Percentiles rank a stretch among this genome's conserved stretches.
phyloP scores from a whole-genome alignment of 257 asterid species.

The Coffea eugenioides region DNA sequence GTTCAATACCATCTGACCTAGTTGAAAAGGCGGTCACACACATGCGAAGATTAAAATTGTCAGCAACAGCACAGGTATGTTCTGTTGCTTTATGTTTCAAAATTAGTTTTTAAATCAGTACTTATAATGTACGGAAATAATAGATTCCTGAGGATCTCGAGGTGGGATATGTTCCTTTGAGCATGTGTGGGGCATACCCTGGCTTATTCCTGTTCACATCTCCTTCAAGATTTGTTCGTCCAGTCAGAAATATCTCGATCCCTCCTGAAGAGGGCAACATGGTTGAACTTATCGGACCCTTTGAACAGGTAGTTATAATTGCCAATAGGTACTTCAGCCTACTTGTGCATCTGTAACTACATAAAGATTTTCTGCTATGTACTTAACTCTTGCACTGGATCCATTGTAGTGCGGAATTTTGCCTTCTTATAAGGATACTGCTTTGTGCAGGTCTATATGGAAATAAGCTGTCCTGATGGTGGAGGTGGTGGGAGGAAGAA shows the following conservation, averaged over 20 bases:
- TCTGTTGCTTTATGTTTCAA: not conserved
- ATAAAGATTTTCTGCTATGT: not conserved
- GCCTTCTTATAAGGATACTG: constrained; percentile 4
- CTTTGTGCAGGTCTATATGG: constrained; percentile 67
- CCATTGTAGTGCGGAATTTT: constrained; percentile 1
- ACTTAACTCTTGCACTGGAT: not conserved
- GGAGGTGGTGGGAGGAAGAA: constrained; percentile 87
- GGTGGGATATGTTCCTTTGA: constrained; percentile 91
- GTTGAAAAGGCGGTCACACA: constrained; percentile 66
- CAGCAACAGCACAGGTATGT: constrained; percentile 56
- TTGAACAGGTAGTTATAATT: constrained; percentile 30
- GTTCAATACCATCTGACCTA: constrained; percentile 57
- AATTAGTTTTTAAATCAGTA: not conserved
- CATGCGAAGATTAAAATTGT: constrained; percentile 74
- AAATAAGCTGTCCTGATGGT: constrained; percentile 94
- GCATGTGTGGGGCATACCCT: constrained; percentile 93
- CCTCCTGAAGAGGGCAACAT: constrained; percentile 63
- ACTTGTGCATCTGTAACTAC: not conserved
- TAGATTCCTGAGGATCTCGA: constrained; percentile 97
- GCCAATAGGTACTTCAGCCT: not conserved
- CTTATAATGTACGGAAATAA: constrained; percentile 10
- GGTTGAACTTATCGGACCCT: constrained; percentile 89
- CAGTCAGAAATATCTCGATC: constrained; percentile 63
- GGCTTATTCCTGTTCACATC: constrained; percentile 78
- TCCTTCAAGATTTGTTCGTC: constrained; percentile 94